Percentiles rank a stretch among this genome's conserved stretches.
phyloP scores from a whole-genome alignment of 2,329 filamentous ascomycete species.

The Cladosporium sphaerospermum region DNA sequence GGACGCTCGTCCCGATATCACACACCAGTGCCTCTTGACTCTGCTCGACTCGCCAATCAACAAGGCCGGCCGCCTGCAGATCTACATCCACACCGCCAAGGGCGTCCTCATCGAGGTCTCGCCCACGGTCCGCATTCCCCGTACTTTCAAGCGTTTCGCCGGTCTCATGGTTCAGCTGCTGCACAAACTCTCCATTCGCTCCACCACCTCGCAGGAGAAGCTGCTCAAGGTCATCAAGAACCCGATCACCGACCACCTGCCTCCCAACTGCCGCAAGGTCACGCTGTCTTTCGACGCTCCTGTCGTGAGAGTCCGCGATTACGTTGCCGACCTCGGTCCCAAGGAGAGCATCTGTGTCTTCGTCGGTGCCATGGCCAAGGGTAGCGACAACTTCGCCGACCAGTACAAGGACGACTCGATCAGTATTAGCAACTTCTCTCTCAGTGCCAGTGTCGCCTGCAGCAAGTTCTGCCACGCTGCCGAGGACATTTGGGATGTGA shows the following conservation, averaged over 20 bases:
- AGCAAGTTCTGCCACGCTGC: slow-evolving; percentile 99
- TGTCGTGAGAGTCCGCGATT: slow-evolving; percentile 81
- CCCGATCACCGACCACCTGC: slow-evolving; percentile 93
- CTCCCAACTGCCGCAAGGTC: slow-evolving; percentile 94
- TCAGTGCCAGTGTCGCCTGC: slow-evolving; percentile 95
- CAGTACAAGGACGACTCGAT: slow-evolving; percentile 94
- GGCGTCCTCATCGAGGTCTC: slow-evolving; percentile 96
- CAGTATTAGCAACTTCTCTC: slow-evolving; percentile 94
- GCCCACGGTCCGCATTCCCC: slow-evolving; percentile 93
- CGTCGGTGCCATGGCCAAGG: slow-evolving; percentile 97
- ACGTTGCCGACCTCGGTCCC: slow-evolving; percentile 68
- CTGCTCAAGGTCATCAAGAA: slow-evolving; percentile 96
- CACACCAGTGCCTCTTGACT: slow-evolving; percentile 97
- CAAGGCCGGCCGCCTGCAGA: slow-evolving; percentile 94
- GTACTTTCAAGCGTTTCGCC: slow-evolving; percentile 98
- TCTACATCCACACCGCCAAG: slow-evolving; percentile 97
- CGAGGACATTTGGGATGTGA: slow-evolving; percentile 91
- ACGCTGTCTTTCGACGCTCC: slow-evolving; percentile 91
- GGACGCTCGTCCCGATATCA: slow-evolving; percentile 94
- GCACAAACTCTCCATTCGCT: slow-evolving; percentile 90
- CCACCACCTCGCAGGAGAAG: slow-evolving; percentile 95
- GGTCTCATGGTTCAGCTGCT: slow-evolving; percentile 98
- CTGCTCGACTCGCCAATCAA: slow-evolving; percentile 97
- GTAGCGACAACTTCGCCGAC: slow-evolving; percentile 90
- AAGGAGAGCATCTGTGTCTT: slow-evolving; percentile 97